Evolutionary conservation across 768 basidiomycete species (phyloP).

Genomic region (Amanita pallidorosea): DNA sequence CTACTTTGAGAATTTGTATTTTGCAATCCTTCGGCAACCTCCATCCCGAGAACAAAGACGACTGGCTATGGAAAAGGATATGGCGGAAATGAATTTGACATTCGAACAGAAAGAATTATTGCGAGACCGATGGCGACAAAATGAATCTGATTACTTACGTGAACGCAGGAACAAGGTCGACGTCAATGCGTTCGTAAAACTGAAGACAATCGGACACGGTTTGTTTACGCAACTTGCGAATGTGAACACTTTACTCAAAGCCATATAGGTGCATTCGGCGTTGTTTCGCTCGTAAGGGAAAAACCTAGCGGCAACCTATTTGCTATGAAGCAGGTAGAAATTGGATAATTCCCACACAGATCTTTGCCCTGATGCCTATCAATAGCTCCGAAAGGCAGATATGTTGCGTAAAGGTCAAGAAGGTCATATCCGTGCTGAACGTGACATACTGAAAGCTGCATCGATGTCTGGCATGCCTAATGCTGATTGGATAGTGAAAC

Average conservation of each 20-base stretch:
- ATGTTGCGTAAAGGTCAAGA: constrained; percentile 97
- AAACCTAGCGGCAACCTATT: constrained; percentile 68
- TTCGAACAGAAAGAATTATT: constrained; percentile 63
- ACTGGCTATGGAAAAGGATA: constrained; percentile 81
- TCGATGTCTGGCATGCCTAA: constrained; percentile 66
- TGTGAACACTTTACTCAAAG: constrained; percentile 12
- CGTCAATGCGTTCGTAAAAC: constrained; percentile 73
- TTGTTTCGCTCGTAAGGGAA: constrained; percentile 88
- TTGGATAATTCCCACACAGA: constrained; percentile 2
- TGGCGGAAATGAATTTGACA: constrained; percentile 60
- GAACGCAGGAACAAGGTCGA: constrained; percentile 77
- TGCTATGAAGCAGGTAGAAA: constrained; percentile 90
- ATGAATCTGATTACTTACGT: constrained; percentile 86
- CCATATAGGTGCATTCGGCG: constrained; percentile 81
- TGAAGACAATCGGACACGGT: constrained; percentile 96
- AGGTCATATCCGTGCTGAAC: constrained; percentile 92
- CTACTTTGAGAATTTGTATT: constrained; percentile 90
- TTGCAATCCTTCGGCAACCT: constrained; percentile 73
- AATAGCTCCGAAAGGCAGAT: constrained; percentile 73
- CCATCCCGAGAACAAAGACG: constrained; percentile 80
- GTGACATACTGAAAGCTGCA: constrained; percentile 88
- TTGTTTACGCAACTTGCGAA: constrained; percentile 13
- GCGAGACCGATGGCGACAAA: constrained; percentile 69
- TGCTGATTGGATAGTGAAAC: constrained; percentile 87
- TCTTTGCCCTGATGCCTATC: constrained; percentile 8